phyloP scores from a whole-genome alignment of 495 filamentous ascomycete genomes.

The Penicillium odoratum region DNA sequence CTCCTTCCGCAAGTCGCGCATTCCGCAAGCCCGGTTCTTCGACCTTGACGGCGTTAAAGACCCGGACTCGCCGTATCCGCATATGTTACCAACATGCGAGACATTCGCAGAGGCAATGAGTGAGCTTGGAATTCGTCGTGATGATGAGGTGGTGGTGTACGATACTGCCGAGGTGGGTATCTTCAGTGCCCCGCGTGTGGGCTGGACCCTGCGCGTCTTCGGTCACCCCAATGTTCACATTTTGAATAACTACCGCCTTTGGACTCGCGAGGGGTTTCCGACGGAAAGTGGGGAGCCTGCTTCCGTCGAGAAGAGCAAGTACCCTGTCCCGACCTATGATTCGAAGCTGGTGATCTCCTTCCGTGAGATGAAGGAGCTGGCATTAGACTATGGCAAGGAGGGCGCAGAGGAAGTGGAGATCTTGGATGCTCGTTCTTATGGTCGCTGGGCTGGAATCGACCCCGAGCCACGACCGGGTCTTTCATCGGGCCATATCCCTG shows the following conservation, averaged over 20 bases:
- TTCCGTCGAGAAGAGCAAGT: slow-evolving; percentile 54
- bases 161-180: slow-evolving; percentile 86
- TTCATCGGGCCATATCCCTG: slow-evolving; percentile 89
- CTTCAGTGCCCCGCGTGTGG: slow-evolving; percentile 89
- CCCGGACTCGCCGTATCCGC: slow-evolving; percentile 82
- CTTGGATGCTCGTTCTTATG: slow-evolving; percentile 79
- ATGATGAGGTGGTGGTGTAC: slow-evolving; percentile 91
- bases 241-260: slow-evolving; percentile 90
- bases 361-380: slow-evolving; percentile 77
- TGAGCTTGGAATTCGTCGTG: slow-evolving; percentile 75
- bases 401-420: slow-evolving; percentile 81
- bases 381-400: slow-evolving; percentile 72
- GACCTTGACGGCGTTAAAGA: slow-evolving; percentile 91
- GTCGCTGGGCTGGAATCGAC: slow-evolving; percentile 77
- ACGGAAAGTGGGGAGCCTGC: slow-evolving; percentile 75
- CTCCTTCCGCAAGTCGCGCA: slow-evolving; percentile 72
- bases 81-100: slow-evolving; percentile 87
- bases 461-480: slow-evolving; percentile 86
- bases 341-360: slow-evolving; percentile 63
- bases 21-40: slow-evolving; percentile 92
- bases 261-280: slow-evolving; percentile 78
- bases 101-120: slow-evolving; percentile 87
- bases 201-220: slow-evolving; percentile 88
- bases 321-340: slow-evolving; percentile 56
- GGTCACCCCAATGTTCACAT: slow-evolving; percentile 89